A percentile compares a stretch with the other conserved stretches of the same genome.
phyloP scores from a whole-genome alignment of 495 filamentous ascomycete species.

The Poronia punctata region DNA sequence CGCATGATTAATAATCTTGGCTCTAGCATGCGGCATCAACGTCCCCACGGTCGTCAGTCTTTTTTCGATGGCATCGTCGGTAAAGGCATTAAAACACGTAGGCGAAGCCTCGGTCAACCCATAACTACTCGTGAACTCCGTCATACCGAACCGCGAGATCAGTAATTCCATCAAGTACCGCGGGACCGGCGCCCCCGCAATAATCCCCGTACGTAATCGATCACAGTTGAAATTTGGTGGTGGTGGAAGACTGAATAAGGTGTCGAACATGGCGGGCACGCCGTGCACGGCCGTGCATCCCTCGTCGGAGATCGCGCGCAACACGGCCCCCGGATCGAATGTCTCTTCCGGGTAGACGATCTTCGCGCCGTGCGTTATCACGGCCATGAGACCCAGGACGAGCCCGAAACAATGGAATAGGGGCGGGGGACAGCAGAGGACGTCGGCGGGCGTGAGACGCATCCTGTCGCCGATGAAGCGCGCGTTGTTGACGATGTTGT shows the following conservation, averaged over 20 bases:
- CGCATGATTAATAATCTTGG: slow-evolving; percentile 59
- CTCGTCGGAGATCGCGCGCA: slow-evolving; percentile 55
- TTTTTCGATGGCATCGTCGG: slow-evolving; percentile 52
- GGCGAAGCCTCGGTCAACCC: slow-evolving; percentile 67
- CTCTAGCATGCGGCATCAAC: slow-evolving; percentile 58
- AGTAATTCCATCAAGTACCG: slow-evolving; percentile 56
- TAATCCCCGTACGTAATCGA: slow-evolving; percentile 60
- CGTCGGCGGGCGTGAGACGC: slow-evolving; percentile 52
- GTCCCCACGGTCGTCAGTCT: slow-evolving; percentile 59
- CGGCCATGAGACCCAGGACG: slow-evolving; percentile 60
- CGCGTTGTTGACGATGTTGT: slow-evolving; percentile 65
- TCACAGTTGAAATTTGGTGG: slow-evolving; percentile 40
- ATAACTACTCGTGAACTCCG: slow-evolving; percentile 62
- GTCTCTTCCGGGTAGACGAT: slow-evolving; percentile 60
- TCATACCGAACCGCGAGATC: slow-evolving; percentile 55
- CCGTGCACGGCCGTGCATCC: slow-evolving; percentile 64
- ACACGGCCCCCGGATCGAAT: slow-evolving; percentile 53
- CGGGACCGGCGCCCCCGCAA: slow-evolving; percentile 62
- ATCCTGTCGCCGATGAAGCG: slow-evolving; percentile 65
- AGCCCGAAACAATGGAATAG: slow-evolving; percentile 72
- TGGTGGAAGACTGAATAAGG: slow-evolving; percentile 48
- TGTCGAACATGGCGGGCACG: slow-evolving; percentile 68
- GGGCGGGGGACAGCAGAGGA: slow-evolving; percentile 63
- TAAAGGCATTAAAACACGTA: slow-evolving; percentile 65
- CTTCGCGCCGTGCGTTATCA: slow-evolving; percentile 59